A percentile compares a stretch with the other conserved stretches of the same genome.
phyloP scores from a whole-genome alignment of 345 rosid genomes.

The Punica granatum region DNA sequence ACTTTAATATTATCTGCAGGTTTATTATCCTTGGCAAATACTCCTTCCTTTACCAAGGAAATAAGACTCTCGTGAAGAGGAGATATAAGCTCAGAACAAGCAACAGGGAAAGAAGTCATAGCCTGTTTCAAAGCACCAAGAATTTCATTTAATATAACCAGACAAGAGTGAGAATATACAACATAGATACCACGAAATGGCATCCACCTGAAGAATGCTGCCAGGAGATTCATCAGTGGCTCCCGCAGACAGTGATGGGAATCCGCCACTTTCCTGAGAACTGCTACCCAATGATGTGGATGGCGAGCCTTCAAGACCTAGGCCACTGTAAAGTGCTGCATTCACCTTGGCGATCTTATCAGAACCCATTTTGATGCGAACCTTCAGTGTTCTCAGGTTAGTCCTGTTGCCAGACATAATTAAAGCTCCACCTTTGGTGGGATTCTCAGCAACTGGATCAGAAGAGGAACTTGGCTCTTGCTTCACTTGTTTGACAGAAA shows the following conservation, averaged over 20 bases:
- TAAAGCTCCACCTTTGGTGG: constrained; percentile 24
- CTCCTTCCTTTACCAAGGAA: constrained; percentile 27
- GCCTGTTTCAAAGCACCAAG: constrained; percentile 38
- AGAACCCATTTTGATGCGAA: constrained; percentile 56
- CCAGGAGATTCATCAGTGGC: constrained; percentile 37
- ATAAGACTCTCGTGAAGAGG: constrained; percentile 60
- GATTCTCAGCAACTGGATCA: constrained; percentile 18
- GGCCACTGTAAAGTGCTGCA: constrained; percentile 40
- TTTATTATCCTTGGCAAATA: constrained; percentile 16
- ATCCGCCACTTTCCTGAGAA: constrained; percentile 34
- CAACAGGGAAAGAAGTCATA: constrained; percentile 51
- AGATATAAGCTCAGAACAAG: constrained; percentile 43
- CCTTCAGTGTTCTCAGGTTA: constrained; percentile 36
- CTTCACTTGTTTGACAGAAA: constrained; percentile 15
- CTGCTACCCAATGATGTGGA: constrained; percentile 33
- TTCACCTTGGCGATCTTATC: constrained; percentile 29
- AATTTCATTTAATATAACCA: constrained; percentile 5
- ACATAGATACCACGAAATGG: not conserved
- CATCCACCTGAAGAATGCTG: constrained; percentile 58
- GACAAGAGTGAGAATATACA: constrained; percentile 2
- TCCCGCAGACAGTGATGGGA: constrained; percentile 15
- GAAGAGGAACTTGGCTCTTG: constrained; percentile 20
- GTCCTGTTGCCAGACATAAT: constrained; percentile 20
- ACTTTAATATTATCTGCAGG: constrained; percentile 13
- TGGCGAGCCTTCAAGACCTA: constrained; percentile 59